Evolutionary conservation across 345 rosid genomes (phyloP).

Genomic region (Ceriops decandra): DNA sequence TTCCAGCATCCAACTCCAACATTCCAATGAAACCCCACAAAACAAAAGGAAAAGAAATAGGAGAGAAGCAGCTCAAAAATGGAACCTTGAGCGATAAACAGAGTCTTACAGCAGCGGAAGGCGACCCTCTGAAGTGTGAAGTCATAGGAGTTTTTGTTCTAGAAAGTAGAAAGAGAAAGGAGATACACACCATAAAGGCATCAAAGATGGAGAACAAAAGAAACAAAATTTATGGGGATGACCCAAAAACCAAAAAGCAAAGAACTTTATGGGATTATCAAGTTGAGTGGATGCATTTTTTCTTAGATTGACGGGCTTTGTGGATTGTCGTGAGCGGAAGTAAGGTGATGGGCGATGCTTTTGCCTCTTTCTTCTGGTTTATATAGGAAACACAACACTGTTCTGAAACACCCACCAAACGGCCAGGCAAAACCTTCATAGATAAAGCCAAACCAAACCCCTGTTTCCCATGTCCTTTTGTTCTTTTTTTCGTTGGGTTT

Average conservation of each 20-base stretch:
- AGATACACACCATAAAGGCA: not conserved
- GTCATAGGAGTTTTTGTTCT: not conserved
- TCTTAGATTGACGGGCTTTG: no score
- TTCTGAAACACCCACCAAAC: not conserved
- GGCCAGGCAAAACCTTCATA: constrained; percentile 5
- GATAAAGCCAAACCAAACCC: constrained; percentile 19
- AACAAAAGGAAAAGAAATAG: not conserved
- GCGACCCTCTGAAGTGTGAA: not conserved
- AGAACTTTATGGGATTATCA: constrained; percentile 3
- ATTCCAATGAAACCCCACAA: constrained; percentile 17
- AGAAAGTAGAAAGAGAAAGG: not conserved
- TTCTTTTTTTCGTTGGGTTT: no score
- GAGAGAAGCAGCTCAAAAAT: not conserved
- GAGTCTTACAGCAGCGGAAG: constrained; percentile 22
- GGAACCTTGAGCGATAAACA: not conserved
- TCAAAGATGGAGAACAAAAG: constrained; percentile 7
- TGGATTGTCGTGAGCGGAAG: no score
- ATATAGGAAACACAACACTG: constrained; percentile 9
- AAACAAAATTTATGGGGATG: no score
- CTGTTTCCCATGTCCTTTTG: not conserved
- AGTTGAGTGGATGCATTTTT: not conserved
- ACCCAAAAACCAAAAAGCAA: not conserved
- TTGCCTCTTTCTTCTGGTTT: constrained; percentile 14
- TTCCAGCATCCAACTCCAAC: not conserved
- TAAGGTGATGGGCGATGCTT: not conserved